Conservation (phyloP, 768 basidiomycete species). For the Pisolithus sp. region DNA sequence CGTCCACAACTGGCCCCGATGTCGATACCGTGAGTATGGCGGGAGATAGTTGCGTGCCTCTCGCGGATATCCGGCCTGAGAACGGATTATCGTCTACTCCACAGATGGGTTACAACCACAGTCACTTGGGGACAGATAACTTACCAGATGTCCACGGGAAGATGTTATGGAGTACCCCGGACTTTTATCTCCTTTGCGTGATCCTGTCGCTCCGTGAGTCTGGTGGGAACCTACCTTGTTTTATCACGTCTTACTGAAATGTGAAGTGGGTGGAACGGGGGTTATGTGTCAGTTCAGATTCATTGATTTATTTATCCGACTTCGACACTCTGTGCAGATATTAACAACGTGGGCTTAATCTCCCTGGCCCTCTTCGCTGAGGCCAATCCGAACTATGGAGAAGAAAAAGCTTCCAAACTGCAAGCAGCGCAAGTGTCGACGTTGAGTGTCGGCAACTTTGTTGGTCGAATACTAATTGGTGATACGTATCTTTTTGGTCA, state of each 20-base stretch:
- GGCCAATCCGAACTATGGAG: conserved; percentile 56
- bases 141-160: conserved; percentile 49
- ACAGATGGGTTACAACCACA: not conserved
- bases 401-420: conserved; percentile 58
- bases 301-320: not conserved
- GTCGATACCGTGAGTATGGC: not conserved
- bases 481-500: not conserved
- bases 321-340: conserved; percentile 38
- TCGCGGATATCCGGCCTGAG: not conserved
- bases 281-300: conserved; percentile 54
- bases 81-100: not conserved
- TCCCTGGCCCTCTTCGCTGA: conserved; percentile 63
- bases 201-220: conserved; percentile 53
- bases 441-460: conserved; percentile 75
- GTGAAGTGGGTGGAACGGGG: conserved; percentile 63
- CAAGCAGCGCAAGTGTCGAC: conserved; percentile 84
- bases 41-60: not conserved
- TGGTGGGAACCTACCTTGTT: not conserved
- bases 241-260: not conserved
- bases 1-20: not conserved
- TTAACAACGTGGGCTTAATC: conserved; percentile 81
- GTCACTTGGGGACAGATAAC: conserved; percentile 13
- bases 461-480: conserved; percentile 77
- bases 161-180: conserved; percentile 41
- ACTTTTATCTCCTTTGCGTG: conserved; percentile 60